Evolutionary conservation across 495 filamentous ascomycete genomes (phyloP).

Genomic region (Astrothelium macrocarpum): DNA sequence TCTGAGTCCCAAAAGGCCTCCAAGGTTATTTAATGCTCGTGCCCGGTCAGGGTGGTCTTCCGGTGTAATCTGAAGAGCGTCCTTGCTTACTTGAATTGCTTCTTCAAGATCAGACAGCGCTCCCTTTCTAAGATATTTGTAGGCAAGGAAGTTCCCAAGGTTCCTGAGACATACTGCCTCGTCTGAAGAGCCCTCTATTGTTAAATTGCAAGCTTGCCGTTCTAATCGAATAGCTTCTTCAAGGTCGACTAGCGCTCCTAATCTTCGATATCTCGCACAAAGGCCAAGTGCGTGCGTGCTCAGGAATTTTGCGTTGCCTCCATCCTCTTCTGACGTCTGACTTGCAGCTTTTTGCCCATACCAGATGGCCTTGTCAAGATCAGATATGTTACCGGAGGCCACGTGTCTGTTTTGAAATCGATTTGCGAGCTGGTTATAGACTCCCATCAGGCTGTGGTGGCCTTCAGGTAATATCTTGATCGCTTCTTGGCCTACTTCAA

Average conservation of each 20-base stretch:
- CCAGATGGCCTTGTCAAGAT: slow-evolving; percentile 4
- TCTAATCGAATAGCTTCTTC: not conserved
- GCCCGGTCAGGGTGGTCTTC: not conserved
- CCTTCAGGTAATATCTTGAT: not conserved
- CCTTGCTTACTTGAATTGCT: not conserved
- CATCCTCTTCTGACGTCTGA: slow-evolving; percentile 7
- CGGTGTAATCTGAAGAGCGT: slow-evolving; percentile 4
- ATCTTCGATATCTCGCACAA: not conserved
- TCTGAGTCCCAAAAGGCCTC: not conserved
- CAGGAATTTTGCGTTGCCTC: not conserved
- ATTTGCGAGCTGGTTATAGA: not conserved
- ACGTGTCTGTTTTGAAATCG: not conserved
- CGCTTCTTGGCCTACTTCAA: not conserved
- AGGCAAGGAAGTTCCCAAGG: not conserved
- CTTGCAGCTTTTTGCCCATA: not conserved
- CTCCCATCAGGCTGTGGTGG: not conserved
- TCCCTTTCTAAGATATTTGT: not conserved
- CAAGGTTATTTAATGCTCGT: not conserved
- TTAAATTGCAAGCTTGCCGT: not conserved
- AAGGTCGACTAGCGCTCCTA: not conserved
- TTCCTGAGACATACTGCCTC: not conserved
- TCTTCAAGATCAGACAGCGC: slow-evolving; percentile 5
- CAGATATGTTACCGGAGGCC: not conserved
- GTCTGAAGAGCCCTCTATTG: not conserved
- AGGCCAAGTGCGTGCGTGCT: not conserved